Evolutionary conservation across 1,284 basidiomycete species (phyloP), one percentile per base, ranked within the genome.

Genomic region (Ustilago bromivora): DNA sequence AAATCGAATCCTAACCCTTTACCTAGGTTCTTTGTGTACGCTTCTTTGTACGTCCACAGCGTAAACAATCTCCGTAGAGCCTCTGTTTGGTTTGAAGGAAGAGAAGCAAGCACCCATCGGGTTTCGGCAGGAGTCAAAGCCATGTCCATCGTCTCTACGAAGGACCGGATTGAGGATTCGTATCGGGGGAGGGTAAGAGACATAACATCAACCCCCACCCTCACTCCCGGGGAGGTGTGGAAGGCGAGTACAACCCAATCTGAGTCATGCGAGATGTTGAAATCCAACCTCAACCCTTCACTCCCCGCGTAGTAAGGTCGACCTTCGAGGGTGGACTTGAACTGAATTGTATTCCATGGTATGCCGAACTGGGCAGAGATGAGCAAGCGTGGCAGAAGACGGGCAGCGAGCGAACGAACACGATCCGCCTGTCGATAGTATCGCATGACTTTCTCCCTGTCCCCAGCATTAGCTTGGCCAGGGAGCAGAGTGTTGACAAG

Each of bases 41-140:
- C 84, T 55, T 85, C 84, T 57, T 85, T 85, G 68, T 83, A 69
- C 54, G 84, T 85, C 84, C 84, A 85, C 12, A 85, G 56, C 19
- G 63, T 68, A 34, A 67, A 78, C 1, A 84, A 62, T 23, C 83
- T 67, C 13, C 57, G 31, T 2, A 85, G 62, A 8, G 49, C 71
- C 11, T 65, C 62, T 8, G 12, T 32, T 19, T 67, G 73, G 3
- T 28, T 23, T 8, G 64, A 46, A 1, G 57, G 41, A 0, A 2
- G 38, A 11, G 15, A 40, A 17, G 15, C 28, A 8, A 74, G 54
- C 9, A 85, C 76, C 81, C 81, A 85, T 0, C 15, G 38, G 9
- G 28, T 46, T 57, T 85, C 84, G 11, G 11, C 2, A 9, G 46
- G 34, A 4, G 84, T 83, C 43, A 85, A 64, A 8, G 80, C 72